phyloP scores from a whole-genome alignment of 23 red algal species.

The Agarophyton chilense region DNA sequence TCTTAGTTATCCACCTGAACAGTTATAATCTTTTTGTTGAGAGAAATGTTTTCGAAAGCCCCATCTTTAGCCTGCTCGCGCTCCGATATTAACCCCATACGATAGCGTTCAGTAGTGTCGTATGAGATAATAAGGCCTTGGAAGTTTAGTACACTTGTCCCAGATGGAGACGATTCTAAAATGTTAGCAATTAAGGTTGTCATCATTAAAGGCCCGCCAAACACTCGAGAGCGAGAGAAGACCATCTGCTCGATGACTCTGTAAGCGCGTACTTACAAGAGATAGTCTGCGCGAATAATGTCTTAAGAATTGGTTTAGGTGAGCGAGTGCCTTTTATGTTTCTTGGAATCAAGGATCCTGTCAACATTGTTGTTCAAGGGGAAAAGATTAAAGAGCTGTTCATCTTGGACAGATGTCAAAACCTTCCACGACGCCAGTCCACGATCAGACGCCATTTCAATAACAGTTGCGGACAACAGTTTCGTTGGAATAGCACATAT shows the following conservation, averaged over 20 bases:
- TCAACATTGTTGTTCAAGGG: too few species aligned
- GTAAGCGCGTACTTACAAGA: background rate
- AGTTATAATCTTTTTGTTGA: background rate
- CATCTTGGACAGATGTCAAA: too few species aligned
- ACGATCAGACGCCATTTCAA: too few species aligned
- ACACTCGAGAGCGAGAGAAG: background rate
- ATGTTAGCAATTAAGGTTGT: slow-evolving; percentile 4
- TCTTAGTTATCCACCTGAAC: slow-evolving; percentile 22
- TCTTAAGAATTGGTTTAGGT: too few species aligned
- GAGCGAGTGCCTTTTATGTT: too few species aligned
- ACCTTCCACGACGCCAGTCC: too few species aligned
- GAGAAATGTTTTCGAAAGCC: background rate
- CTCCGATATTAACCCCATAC: background rate
- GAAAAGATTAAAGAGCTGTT: too few species aligned
- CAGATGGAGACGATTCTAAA: background rate
- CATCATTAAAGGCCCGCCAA: background rate
- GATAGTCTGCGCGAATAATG: too few species aligned
- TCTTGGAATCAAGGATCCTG: too few species aligned
- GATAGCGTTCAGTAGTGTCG: background rate
- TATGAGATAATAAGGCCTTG: background rate
- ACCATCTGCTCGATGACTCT: slow-evolving; percentile 3
- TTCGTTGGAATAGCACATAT: too few species aligned
- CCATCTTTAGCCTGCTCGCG: background rate
- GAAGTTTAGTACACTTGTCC: background rate
- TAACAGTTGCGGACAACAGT: too few species aligned